Evolutionary conservation across 495 filamentous ascomycete species (phyloP).

Genomic region (Xylaria intraflava): DNA sequence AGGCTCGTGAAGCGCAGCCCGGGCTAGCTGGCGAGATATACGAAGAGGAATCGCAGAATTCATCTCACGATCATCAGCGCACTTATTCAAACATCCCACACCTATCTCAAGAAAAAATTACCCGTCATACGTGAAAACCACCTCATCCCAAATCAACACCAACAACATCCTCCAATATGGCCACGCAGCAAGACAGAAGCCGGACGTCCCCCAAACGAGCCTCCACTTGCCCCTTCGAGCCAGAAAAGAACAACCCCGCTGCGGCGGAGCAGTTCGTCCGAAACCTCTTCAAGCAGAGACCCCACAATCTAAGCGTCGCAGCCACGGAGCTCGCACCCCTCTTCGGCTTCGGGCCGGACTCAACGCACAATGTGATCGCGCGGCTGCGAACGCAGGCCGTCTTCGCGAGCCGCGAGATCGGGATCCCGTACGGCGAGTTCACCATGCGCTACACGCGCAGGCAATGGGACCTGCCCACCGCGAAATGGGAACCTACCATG

Average conservation of each 20-base stretch:
- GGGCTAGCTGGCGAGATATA: too few species aligned
- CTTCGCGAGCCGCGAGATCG: conserved; percentile 14
- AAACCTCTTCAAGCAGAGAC: neutral
- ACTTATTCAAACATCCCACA: too few species aligned
- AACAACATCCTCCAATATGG: too few species aligned
- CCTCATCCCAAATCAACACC: too few species aligned
- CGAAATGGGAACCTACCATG: conserved; percentile 8
- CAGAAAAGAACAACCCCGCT: neutral
- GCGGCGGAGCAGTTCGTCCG: neutral
- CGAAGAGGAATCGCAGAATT: too few species aligned
- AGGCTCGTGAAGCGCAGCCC: too few species aligned
- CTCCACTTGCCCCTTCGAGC: neutral
- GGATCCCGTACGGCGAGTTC: conserved; percentile 13
- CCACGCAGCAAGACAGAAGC: neutral
- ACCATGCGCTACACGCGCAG: neutral
- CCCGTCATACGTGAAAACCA: too few species aligned
- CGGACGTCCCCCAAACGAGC: neutral
- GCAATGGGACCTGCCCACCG: conserved; percentile 11
- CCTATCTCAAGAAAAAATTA: too few species aligned
- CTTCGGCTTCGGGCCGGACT: conserved; percentile 21
- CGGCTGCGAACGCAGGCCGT: conserved; percentile 13
- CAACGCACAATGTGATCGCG: conserved; percentile 1
- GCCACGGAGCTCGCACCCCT: conserved; percentile 22
- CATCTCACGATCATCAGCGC: too few species aligned
- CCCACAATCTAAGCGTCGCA: neutral